Evolutionary conservation across 2,329 filamentous ascomycete species (phyloP), one percentile per base, ranked within the genome.

Genomic region (Phialemonium atrogriseum): DNA sequence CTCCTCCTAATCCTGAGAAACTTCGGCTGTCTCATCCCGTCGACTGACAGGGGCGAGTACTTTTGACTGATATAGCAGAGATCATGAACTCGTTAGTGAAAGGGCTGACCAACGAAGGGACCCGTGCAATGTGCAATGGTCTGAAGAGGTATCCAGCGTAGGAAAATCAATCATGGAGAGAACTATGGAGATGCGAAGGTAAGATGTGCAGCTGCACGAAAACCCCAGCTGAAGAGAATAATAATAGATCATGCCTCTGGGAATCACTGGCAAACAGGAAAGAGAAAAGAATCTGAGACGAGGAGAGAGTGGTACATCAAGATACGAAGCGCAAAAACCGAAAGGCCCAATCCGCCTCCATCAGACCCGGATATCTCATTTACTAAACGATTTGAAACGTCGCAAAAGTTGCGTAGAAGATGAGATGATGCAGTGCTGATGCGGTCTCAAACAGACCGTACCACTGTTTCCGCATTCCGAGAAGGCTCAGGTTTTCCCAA

Each of bases 61-160:
- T n/a, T n/a, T n/a, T n/a, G n/a, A n/a, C n/a, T n/a, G n/a, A 24
- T 29, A 41, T 38, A 35, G 32, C 30, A 40, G 37, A 34, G 36
- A 36, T 40, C 35, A 28, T 34, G 30, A 41, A 29, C 20, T 39
- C 37, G 34, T 40, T 33, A 34, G 39, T 23, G 36, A 39, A 28
- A 34, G 20, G 20, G 36, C 28, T 24, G 33, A 25, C 19, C 24
- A 33, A 39, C 35, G 35, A 40, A 38, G 12, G 41, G 33, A 40
- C 39, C 34, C 40, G 30, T 38, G 34, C 35, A 41, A 43, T 44
- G 42, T 40, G 41, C 39, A 40, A 42, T n/a, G n/a, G n/a, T n/a
- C n/a, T n/a, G 32, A 41, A 13, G 33, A 43, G 47, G 46, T 49
- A 51, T 51, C 49, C 46, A 46, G 44, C 37, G 43, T 37, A 41